Percentiles rank a stretch among this genome's conserved stretches.
Conservation (phyloP, 1,139 yeast species). For the Kodamaea plutei region DNA sequence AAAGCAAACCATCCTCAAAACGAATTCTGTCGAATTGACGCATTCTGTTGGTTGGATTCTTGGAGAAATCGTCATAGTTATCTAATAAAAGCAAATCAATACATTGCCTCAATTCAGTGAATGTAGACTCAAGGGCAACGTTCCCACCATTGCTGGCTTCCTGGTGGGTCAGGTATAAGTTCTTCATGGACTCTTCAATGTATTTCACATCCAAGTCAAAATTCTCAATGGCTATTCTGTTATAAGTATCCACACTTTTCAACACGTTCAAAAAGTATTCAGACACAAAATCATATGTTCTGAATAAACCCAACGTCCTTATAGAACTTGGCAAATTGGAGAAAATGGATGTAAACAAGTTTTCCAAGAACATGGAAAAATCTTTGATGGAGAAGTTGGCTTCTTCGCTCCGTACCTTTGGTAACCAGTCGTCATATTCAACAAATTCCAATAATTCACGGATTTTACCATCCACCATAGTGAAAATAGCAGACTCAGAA, state of each 20-base stretch:
- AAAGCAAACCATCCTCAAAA: constrained; percentile 38
- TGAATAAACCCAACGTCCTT: constrained; percentile 71
- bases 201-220: constrained; percentile 42
- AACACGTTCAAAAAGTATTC: constrained; percentile 63
- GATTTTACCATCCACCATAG: constrained; percentile 74
- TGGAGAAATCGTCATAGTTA: constrained; percentile 37
- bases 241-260: constrained; percentile 40
- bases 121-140: constrained; percentile 43
- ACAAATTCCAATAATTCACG: constrained; percentile 79
- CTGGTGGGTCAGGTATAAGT: constrained; percentile 22
- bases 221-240: constrained; percentile 39
- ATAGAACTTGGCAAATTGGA: constrained; percentile 77
- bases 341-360: constrained; percentile 83
- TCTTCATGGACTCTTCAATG: constrained; percentile 39
- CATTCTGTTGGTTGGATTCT: constrained; percentile 38
- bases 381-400: constrained; percentile 79
- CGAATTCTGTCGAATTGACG: constrained; percentile 40
- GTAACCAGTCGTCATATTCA: constrained; percentile 77
- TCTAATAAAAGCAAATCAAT: constrained; percentile 39
- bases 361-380: constrained; percentile 82
- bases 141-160: constrained; percentile 18
- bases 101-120: constrained; percentile 43
- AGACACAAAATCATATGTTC: constrained; percentile 84
- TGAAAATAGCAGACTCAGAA: constrained; percentile 80
- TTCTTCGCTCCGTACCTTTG: constrained; percentile 42